Base-by-base conservation (phyloP, 1,284 basidiomycete species). In the Tausonia pullulans region DNA sequence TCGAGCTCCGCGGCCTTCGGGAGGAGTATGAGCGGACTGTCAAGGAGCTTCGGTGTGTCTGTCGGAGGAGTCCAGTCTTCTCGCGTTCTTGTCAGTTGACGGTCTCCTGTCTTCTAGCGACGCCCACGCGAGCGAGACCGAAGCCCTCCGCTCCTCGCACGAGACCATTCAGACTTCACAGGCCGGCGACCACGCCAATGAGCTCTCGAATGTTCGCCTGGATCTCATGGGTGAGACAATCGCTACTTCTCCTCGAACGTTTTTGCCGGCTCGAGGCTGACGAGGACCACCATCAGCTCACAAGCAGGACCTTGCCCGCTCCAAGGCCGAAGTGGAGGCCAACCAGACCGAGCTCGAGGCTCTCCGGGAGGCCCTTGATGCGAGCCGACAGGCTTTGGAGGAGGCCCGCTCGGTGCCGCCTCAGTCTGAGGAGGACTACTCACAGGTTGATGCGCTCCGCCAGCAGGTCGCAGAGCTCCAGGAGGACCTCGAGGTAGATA, bases 351-450 rank as follows among this genome's bases (percentile, higher is more conserved):
- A 85, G 69, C 73, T 89, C 63, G 88, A 88, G 70, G 79, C 81
- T 0, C 75, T 87, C 52, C 79, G 84, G 59, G 89, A 91, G 75
- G 84, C 84, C 72, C 79, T 90, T 2, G 86, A 88, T 0, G 87
- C 81, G 0, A 75, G 87, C 51, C 79, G 84, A 60, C 88, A 91
- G 67, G 87, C 90, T 74, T 75, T 90, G 43, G 86, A 88, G 72
- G 55, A 49, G 10, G 39, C 55, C 9, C 48, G 48, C 16, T 55
- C 57, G 14, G 39, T 49, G 3, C 55, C 55, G 10, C 48, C 56
- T 45, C 14, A 54, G 41, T 27, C 27, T 27, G n/a, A 27, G 3
- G 55, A 63, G 3, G 14, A 3, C 43, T 44, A 45, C 14, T 49
- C 50, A 27, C 43, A 27, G 27, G 27, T 45, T 45, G 52, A 61